phyloP scores from a whole-genome alignment of 345 rosid species.

The Barbarea vulgaris region DNA sequence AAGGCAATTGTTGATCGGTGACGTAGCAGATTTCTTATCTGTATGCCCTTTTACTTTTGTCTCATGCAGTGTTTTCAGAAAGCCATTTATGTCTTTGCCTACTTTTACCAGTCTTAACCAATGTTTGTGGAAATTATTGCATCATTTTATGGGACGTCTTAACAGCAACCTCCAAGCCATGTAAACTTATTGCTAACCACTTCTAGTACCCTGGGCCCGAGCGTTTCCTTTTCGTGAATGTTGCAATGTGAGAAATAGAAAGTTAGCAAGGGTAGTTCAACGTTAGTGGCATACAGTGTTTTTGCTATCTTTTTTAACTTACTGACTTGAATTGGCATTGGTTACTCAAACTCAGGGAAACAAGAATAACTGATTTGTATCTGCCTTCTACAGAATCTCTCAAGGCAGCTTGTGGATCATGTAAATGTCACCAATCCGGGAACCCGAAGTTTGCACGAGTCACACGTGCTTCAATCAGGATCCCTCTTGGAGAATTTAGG shows the following conservation, averaged over 20 bases:
- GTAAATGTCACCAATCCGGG: constrained; percentile 50
- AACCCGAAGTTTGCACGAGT: constrained; percentile 41
- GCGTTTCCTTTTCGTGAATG: not conserved
- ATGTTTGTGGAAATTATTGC: not conserved
- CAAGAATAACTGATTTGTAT: constrained; percentile 10
- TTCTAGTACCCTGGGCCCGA: not conserved
- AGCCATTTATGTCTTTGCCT: constrained; percentile 1
- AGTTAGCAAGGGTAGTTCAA: not conserved
- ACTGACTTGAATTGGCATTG: constrained; percentile 9
- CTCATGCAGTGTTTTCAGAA: not conserved
- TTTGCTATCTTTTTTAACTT: not conserved
- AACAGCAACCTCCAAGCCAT: not conserved
- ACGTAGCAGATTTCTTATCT: constrained; percentile 55
- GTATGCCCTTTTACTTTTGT: constrained; percentile 39
- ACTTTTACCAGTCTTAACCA: constrained; percentile 13
- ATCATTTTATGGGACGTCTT: not conserved
- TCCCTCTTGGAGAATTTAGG: constrained; percentile 59
- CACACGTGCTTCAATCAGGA: constrained; percentile 48
- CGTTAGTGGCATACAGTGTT: not conserved
- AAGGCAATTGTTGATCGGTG: constrained; percentile 54
- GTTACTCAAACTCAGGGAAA: not conserved
- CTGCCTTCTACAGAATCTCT: constrained; percentile 47
- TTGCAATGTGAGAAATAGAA: constrained; percentile 10
- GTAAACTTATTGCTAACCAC: not conserved
- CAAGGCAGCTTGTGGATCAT: constrained; percentile 53